phyloP scores from a whole-genome alignment of 2,329 filamentous ascomycete genomes.

The Penicillium frequentans region DNA sequence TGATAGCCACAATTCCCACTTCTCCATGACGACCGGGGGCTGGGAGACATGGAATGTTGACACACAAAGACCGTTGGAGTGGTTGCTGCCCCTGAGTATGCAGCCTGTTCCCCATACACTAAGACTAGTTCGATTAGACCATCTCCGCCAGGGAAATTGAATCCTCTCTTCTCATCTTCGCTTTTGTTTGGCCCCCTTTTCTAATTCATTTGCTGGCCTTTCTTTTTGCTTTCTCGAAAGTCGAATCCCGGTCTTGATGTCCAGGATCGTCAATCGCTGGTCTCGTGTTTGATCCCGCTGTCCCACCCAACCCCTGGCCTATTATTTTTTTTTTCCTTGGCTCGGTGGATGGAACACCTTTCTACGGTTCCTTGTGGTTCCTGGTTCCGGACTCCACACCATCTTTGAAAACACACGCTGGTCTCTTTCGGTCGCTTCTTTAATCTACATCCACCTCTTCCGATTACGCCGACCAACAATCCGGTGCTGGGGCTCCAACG shows the following conservation, averaged over 20 bases:
- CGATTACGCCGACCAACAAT: neutral
- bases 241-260: slow-evolving; percentile 2
- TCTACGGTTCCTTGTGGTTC: slow-evolving; percentile 22
- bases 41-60: slow-evolving; percentile 7
- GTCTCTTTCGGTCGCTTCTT: slow-evolving; percentile 11
- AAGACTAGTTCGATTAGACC: slow-evolving; percentile 17
- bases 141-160: slow-evolving; percentile 21
- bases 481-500: neutral
- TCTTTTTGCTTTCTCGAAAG: slow-evolving; percentile 6
- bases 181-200: slow-evolving; percentile 14
- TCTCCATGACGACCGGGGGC: slow-evolving; percentile 12
- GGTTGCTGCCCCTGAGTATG: slow-evolving; percentile 24
- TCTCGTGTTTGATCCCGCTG: slow-evolving; percentile 3
- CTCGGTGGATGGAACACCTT: slow-evolving; percentile 19
- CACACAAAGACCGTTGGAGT: slow-evolving; percentile 11
- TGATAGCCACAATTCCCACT: neutral
- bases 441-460: neutral
- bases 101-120: slow-evolving; percentile 13
- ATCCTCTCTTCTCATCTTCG: slow-evolving; percentile 13
- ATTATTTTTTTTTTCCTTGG: slow-evolving; percentile 9
- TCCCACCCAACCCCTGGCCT: slow-evolving; percentile 10
- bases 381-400: slow-evolving; percentile 26
- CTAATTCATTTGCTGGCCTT: slow-evolving; percentile 7
- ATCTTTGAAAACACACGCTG: slow-evolving; percentile 16
- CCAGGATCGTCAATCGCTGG: slow-evolving; percentile 9